phyloP scores from a whole-genome alignment of 1,284 basidiomycete species.

The Ganoderma resinaceum region DNA sequence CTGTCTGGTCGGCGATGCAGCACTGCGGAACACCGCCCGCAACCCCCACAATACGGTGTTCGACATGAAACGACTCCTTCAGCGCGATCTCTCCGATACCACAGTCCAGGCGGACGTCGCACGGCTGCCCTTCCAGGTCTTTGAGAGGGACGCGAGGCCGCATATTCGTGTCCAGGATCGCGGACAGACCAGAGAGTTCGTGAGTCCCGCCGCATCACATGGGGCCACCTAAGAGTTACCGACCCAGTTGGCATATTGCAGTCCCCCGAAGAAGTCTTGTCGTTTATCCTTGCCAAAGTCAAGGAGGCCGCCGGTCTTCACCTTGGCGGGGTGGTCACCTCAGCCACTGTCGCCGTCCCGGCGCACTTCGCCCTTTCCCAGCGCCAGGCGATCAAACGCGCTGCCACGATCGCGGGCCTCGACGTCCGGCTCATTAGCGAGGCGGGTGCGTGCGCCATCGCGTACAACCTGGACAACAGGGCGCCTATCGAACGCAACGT shows the following conservation, averaged over 20 bases:
- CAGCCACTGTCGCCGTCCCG: slow-evolving; percentile 94
- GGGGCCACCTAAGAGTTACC: slow-evolving; percentile 1
- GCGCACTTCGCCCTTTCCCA: slow-evolving; percentile 99
- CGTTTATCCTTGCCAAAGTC: slow-evolving; percentile 98
- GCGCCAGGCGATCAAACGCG: slow-evolving; percentile 95
- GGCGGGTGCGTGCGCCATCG: slow-evolving; percentile 94
- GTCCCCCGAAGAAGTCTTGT: slow-evolving; percentile 96
- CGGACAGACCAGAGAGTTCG: slow-evolving; percentile 92
- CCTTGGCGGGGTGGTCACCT: slow-evolving; percentile 82
- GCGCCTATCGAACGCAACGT: slow-evolving; percentile 89
- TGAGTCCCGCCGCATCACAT: slow-evolving; percentile 49
- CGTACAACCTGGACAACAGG: slow-evolving; percentile 94
- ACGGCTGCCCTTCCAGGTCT: slow-evolving; percentile 93
- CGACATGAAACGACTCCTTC: slow-evolving; percentile 64
- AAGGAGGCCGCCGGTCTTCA: slow-evolving; percentile 98
- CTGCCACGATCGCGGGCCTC: slow-evolving; percentile 88
- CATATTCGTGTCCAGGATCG: slow-evolving; percentile 89
- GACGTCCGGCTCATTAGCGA: slow-evolving; percentile 97
- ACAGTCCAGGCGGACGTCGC: slow-evolving; percentile 96
- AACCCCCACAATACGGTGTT: background rate
- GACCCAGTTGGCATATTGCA: slow-evolving; percentile 42
- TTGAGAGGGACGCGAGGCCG: slow-evolving; percentile 86
- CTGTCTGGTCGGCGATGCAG: slow-evolving; percentile 63
- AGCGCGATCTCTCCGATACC: slow-evolving; percentile 81
- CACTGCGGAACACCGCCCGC: slow-evolving; percentile 73